Percentiles rank a stretch among this genome's conserved stretches.
Evolutionary conservation across 2,329 filamentous ascomycete genomes (phyloP).

Genomic region (Aotearoamyces nothofagi): DNA sequence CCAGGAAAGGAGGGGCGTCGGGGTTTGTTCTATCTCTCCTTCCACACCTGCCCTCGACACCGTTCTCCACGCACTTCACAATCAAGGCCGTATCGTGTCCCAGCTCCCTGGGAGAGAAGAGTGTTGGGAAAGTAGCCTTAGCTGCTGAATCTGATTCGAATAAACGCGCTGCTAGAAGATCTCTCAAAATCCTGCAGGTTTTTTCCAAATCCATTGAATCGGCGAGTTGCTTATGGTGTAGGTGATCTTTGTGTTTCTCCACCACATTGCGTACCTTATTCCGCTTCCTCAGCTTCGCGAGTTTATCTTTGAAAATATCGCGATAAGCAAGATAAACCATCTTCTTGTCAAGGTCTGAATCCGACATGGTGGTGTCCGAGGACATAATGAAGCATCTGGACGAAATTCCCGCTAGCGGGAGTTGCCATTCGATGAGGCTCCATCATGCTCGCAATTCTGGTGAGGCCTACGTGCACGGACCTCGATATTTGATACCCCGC

Average conservation of each 20-base stretch:
- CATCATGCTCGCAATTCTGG: too few relatives aligned
- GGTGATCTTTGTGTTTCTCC: slow-evolving; percentile 7
- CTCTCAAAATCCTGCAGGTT: slow-evolving; percentile 5
- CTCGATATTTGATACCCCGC: too few relatives aligned
- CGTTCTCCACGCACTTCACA: slow-evolving; percentile 2
- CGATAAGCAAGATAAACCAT: slow-evolving; percentile 8
- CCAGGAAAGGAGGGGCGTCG: slow-evolving; percentile 3
- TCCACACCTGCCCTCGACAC: slow-evolving; percentile 2
- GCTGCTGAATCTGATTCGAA: slow-evolving; percentile 5
- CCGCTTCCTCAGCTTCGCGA: slow-evolving; percentile 8
- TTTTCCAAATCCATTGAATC: too few relatives aligned
- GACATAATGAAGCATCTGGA: slow-evolving; percentile 4
- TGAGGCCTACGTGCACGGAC: too few relatives aligned
- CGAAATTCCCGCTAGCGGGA: too few relatives aligned
- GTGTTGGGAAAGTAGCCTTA: slow-evolving; percentile 4
- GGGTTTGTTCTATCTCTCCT: slow-evolving; percentile 1
- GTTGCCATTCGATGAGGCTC: too few relatives aligned
- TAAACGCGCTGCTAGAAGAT: slow-evolving; percentile 4
- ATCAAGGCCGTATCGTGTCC: slow-evolving; percentile 4
- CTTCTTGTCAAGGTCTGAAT: slow-evolving; percentile 7
- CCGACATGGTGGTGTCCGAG: slow-evolving; percentile 6
- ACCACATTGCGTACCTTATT: slow-evolving; percentile 6
- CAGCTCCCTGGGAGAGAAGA: slow-evolving; percentile 3
- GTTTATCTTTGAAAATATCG: slow-evolving; percentile 8
- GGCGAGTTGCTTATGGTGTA: slow-evolving; percentile 5